Percentiles rank a stretch among this genome's conserved stretches.
phyloP scores from a whole-genome alignment of 2,329 filamentous ascomycete genomes.

The Stagonosporopsis chrysanthemi region DNA sequence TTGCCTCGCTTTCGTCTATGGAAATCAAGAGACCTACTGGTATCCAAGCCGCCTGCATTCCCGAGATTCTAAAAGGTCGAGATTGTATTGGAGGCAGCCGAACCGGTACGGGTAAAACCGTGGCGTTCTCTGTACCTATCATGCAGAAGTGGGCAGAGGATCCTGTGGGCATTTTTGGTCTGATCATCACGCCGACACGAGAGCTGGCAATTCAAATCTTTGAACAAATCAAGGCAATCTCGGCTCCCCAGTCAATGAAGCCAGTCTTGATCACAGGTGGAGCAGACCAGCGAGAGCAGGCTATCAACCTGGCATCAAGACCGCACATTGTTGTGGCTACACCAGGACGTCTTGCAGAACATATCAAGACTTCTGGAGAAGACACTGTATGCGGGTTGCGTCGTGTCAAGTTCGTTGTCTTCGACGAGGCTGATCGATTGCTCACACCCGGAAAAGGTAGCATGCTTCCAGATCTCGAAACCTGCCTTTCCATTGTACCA shows the following conservation, averaged over 20 bases:
- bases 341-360: constrained; percentile 86
- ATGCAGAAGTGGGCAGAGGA: constrained; percentile 93
- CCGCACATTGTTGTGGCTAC: constrained; percentile 96
- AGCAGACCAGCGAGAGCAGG: constrained; percentile 89
- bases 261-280: constrained; percentile 90
- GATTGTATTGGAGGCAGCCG: constrained; percentile 93
- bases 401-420: constrained; percentile 82
- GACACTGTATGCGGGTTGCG: constrained; percentile 86
- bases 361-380: constrained; percentile 88
- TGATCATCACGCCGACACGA: constrained; percentile 76
- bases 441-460: constrained; percentile 77
- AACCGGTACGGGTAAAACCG: constrained; percentile 96
- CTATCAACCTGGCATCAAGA: constrained; percentile 78
- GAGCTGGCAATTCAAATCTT: constrained; percentile 96
- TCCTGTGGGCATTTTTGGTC: constrained; percentile 86
- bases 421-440: constrained; percentile 94
- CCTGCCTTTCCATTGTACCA: constrained; percentile 83
- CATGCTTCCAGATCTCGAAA: constrained; percentile 94
- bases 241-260: constrained; percentile 85
- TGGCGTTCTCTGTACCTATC: constrained; percentile 94
- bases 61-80: constrained; percentile 86
- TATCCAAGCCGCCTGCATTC: constrained; percentile 93
- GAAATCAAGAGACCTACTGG: constrained; percentile 88
- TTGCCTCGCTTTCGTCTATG: constrained; percentile 76
- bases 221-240: constrained; percentile 94